These are phyloP conservation scores for Verbascum thapsus DNA, from an alignment of 257 asterid species.

Conservation along the genomic window DNA sequence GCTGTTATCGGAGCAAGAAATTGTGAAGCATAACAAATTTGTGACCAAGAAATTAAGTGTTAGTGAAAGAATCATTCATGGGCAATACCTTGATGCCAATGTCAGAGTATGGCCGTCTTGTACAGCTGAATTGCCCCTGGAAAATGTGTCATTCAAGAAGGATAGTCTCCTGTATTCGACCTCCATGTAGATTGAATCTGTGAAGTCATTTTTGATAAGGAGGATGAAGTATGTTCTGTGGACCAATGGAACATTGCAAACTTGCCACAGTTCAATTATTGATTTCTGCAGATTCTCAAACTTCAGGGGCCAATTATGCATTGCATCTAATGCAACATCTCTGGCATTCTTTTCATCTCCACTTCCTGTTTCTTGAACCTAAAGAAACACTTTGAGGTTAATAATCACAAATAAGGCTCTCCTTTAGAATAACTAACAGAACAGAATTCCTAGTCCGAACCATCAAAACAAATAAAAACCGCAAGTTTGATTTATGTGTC, in stretches of 20 bases:
- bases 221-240: slow-evolving; percentile 73
- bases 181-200: slow-evolving; percentile 73
- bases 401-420: neutral
- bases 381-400: slow-evolving; percentile 3
- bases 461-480: no score
- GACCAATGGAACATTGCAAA: slow-evolving; percentile 62
- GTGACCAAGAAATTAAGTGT: neutral
- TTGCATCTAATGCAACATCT: slow-evolving; percentile 37
- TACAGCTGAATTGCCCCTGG: slow-evolving; percentile 47
- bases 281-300: slow-evolving; percentile 57
- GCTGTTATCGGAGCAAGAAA: no score
- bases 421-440: slow-evolving; percentile 1
- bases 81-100: slow-evolving; percentile 55
- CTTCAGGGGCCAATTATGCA: slow-evolving; percentile 53
- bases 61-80: neutral
- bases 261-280: slow-evolving; percentile 68
- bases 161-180: slow-evolving; percentile 67
- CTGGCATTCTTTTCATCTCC: slow-evolving; percentile 26
- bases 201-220: slow-evolving; percentile 58
- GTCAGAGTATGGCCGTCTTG: slow-evolving; percentile 54
- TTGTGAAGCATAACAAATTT: neutral
- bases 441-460: no score
- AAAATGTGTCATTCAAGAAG: slow-evolving; percentile 59
- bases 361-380: slow-evolving; percentile 38
- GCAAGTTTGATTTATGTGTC: no score